A percentile compares a stretch with the other conserved stretches of the same genome.
Evolutionary conservation across 306 rosid species (phyloP).

Genomic region (Arachis hypogaea): DNA sequence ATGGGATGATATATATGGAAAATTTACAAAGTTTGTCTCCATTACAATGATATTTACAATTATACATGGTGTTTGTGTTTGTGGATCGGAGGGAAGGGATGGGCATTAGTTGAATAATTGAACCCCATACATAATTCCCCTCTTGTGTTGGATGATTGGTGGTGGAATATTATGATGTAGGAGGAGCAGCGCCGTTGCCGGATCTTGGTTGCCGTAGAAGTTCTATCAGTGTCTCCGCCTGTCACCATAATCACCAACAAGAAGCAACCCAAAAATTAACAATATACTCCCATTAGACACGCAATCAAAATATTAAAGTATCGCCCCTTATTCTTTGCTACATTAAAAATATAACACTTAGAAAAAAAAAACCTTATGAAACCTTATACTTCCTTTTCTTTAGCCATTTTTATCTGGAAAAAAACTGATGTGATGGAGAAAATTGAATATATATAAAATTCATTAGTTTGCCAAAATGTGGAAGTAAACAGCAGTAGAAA

Average conservation of each 20-base stretch:
- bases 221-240: slow-evolving; percentile 88
- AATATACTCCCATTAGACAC: slow-evolving; percentile 20
- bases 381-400: not conserved
- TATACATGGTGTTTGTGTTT: not conserved
- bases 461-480: not conserved
- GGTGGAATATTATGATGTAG: slow-evolving; percentile 45
- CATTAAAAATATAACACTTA: no score
- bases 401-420: no score
- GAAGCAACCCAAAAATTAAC: slow-evolving; percentile 33
- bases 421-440: no score
- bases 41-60: slow-evolving; percentile 44
- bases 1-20: slow-evolving; percentile 31
- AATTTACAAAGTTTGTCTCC: slow-evolving; percentile 46
- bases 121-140: not conserved
- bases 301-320: not conserved
- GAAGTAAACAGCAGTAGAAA: not conserved
- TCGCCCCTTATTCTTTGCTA: not conserved
- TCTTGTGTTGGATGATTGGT: not conserved
- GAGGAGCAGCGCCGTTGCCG: slow-evolving; percentile 61
- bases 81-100: not conserved
- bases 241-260: slow-evolving; percentile 49
- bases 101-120: not conserved
- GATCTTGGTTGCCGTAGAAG: slow-evolving; percentile 95
- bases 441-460: no score
- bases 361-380: not conserved